Evolutionary conservation across 345 rosid species (phyloP).

Genomic region (Rubroshorea leprosula): DNA sequence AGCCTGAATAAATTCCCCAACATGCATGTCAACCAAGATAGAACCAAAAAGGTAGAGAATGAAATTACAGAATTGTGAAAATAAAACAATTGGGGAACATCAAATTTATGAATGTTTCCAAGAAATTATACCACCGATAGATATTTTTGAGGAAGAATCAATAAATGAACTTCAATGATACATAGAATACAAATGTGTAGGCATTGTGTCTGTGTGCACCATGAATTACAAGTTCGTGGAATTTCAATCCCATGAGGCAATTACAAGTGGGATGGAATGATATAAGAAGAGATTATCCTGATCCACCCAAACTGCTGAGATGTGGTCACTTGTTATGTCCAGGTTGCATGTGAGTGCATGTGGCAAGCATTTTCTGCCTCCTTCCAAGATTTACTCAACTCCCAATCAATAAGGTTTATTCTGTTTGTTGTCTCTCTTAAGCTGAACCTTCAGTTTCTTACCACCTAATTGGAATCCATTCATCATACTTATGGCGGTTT

Average conservation of each 20-base stretch:
- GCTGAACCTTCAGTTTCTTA: slow-evolving; percentile 97
- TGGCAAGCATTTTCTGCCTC: slow-evolving; percentile 44
- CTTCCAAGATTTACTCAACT: slow-evolving; percentile 32
- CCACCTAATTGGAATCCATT: slow-evolving; percentile 87
- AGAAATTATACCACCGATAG: slow-evolving; percentile 8
- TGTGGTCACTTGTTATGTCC: slow-evolving; percentile 34
- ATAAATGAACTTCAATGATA: slow-evolving; percentile 73
- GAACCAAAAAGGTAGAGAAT: slow-evolving; percentile 2
- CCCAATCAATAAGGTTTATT: slow-evolving; percentile 53
- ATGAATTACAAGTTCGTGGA: slow-evolving; percentile 59
- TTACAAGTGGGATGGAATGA: slow-evolving; percentile 41
- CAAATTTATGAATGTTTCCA: slow-evolving; percentile 9
- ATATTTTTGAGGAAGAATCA: slow-evolving; percentile 44
- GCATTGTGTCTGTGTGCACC: slow-evolving; percentile 43
- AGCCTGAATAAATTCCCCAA: slow-evolving; percentile 9
- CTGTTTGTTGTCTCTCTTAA: slow-evolving; percentile 91
- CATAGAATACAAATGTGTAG: slow-evolving; percentile 70
- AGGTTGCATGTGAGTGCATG: slow-evolving; percentile 32
- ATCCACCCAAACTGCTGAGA: slow-evolving; percentile 33
- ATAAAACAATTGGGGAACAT: background rate
- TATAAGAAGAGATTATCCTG: slow-evolving; percentile 21
- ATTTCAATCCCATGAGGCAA: slow-evolving; percentile 40
- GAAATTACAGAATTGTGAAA: background rate
- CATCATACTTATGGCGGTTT: slow-evolving; percentile 75
- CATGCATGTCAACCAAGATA: slow-evolving; percentile 1